Evolutionary conservation across 495 filamentous ascomycete genomes (phyloP).

Genomic region (Aspergillus haitiensis): DNA sequence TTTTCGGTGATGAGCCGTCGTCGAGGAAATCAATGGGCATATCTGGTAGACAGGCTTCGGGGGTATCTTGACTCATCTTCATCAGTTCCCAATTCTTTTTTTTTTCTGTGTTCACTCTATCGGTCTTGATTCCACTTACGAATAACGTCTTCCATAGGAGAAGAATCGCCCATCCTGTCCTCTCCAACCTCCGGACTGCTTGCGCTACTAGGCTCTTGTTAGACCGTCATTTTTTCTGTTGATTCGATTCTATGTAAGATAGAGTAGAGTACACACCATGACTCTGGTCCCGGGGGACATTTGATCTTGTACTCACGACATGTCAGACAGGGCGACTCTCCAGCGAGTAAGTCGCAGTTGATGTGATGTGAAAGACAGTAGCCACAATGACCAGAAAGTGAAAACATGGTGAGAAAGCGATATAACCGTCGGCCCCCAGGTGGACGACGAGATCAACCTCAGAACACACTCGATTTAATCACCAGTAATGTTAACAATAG

Average conservation of each 20-base stretch:
- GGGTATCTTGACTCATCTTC: neutral
- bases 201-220: neutral
- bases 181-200: neutral
- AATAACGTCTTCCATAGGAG: neutral
- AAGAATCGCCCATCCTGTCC: neutral
- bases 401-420: neutral
- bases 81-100: neutral
- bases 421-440: neutral
- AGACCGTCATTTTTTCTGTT: neutral
- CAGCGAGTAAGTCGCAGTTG: constrained; percentile 5
- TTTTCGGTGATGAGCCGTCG: neutral
- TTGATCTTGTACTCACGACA: constrained; percentile 11
- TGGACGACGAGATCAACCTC: no score
- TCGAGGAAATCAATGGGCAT: neutral
- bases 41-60: neutral
- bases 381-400: constrained; percentile 10
- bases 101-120: neutral
- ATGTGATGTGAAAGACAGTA: constrained; percentile 17
- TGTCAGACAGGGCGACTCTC: constrained; percentile 9
- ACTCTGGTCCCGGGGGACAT: constrained; percentile 9
- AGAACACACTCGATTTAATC: no score
- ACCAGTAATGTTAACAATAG: no score
- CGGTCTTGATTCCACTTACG: no score
- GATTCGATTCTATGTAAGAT: neutral
- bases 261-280: constrained; percentile 3